These are phyloP conservation scores for Naganishia albida DNA, from an alignment of 1,284 basidiomycete species.

Conservation along the genomic window DNA sequence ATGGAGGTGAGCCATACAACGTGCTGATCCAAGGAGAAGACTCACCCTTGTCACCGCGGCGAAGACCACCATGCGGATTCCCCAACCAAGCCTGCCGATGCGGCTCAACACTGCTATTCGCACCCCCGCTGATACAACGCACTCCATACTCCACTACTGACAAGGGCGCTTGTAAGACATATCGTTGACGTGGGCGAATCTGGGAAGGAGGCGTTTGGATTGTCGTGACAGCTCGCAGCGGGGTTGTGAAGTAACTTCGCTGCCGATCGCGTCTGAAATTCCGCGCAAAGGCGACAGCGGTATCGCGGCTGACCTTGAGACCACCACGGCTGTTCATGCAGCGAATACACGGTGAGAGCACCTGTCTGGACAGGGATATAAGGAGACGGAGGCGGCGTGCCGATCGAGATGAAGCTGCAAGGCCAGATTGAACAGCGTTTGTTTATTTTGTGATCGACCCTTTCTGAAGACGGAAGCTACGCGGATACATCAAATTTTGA, in stretches of 20 bases:
- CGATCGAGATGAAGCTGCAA: neutral
- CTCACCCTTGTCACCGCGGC: conserved; percentile 60
- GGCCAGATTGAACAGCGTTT: conserved; percentile 5
- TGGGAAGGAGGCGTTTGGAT: neutral
- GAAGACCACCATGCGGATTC: conserved; percentile 14
- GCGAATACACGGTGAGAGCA: neutral
- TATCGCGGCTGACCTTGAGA: neutral
- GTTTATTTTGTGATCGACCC: conserved; percentile 25
- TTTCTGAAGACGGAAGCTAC: too few relatives aligned
- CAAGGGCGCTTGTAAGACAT: neutral
- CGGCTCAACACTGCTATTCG: neutral
- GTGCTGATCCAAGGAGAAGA: neutral
- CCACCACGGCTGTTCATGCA: neutral
- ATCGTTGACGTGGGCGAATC: neutral
- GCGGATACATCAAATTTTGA: too few relatives aligned
- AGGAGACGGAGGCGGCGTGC: neutral
- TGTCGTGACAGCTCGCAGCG: neutral
- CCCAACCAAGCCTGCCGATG: neutral
- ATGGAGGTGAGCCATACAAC: too few relatives aligned
- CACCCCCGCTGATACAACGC: too few relatives aligned
- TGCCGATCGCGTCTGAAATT: conserved; percentile 15
- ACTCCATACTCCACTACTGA: neutral
- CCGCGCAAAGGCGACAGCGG: conserved; percentile 3
- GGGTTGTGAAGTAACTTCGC: neutral
- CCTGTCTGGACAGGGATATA: neutral